phyloP scores from a whole-genome alignment of 2,329 filamentous ascomycete genomes.

The Claviceps purpurea region DNA sequence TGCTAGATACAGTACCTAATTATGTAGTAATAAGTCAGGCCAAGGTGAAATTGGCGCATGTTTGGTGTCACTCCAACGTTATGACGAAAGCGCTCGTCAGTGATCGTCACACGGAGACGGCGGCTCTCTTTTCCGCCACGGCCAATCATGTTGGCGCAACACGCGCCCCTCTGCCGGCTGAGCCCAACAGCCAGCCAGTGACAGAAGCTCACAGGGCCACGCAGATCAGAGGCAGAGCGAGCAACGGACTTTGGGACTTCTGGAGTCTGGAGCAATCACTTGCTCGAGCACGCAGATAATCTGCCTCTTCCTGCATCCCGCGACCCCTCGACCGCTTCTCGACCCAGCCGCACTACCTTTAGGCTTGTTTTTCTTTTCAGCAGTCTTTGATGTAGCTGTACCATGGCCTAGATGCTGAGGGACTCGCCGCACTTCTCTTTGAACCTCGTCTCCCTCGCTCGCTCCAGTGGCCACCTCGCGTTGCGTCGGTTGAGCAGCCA shows the following conservation, averaged over 20 bases:
- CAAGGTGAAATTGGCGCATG: too few species aligned
- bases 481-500: neutral
- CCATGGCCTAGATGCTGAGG: constrained; percentile 4
- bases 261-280: neutral
- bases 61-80: too few species aligned
- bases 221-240: too few species aligned
- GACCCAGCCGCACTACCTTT: neutral
- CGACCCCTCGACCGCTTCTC: neutral
- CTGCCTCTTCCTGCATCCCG: neutral
- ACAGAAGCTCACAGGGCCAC: neutral
- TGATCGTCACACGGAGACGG: neutral
- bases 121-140: constrained; percentile 1
- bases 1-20: too few species aligned
- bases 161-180: neutral
- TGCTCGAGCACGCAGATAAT: neutral
- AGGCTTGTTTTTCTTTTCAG: constrained; percentile 2
- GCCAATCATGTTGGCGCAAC: neutral
- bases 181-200: neutral
- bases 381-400: constrained; percentile 5
- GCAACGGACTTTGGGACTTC: too few species aligned
- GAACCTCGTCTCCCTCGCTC: neutral
- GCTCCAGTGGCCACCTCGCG: neutral
- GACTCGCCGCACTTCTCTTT: neutral
- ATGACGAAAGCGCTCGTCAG: neutral
- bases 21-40: too few species aligned